Conservation (phyloP, 257 asterid genomes). For the Solanum medicagineum region DNA sequence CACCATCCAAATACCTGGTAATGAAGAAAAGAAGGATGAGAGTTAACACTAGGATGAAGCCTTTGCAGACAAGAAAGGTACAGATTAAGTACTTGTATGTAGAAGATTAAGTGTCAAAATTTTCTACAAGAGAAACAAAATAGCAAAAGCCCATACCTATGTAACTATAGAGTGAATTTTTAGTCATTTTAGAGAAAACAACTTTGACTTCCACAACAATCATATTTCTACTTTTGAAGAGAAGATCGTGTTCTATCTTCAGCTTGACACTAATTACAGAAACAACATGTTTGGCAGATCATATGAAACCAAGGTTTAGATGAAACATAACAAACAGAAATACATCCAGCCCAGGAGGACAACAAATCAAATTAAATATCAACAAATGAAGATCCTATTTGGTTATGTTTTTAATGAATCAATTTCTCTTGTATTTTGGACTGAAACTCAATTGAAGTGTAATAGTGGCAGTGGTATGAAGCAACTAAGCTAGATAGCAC, state of each 20-base stretch:
- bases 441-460: neutral
- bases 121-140: neutral
- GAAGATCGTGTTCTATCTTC: neutral
- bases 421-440: neutral
- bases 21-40: neutral
- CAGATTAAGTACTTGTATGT: neutral
- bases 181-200: neutral
- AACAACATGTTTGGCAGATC: neutral
- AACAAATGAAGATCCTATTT: neutral
- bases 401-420: neutral
- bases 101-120: neutral
- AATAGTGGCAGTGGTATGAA: neutral
- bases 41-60: neutral
- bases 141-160: neutral
- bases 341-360: neutral
- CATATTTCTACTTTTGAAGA: neutral
- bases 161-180: neutral
- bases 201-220: neutral
- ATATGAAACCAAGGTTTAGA: neutral
- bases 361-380: neutral
- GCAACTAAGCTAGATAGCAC: neutral
- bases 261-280: neutral
- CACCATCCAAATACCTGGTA: constrained; percentile 82
- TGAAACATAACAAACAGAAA: neutral
- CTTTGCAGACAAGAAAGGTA: neutral